Evolutionary conservation across 2,329 filamentous ascomycete species (phyloP).

Genomic region (Aspergillus sclerotialis): DNA sequence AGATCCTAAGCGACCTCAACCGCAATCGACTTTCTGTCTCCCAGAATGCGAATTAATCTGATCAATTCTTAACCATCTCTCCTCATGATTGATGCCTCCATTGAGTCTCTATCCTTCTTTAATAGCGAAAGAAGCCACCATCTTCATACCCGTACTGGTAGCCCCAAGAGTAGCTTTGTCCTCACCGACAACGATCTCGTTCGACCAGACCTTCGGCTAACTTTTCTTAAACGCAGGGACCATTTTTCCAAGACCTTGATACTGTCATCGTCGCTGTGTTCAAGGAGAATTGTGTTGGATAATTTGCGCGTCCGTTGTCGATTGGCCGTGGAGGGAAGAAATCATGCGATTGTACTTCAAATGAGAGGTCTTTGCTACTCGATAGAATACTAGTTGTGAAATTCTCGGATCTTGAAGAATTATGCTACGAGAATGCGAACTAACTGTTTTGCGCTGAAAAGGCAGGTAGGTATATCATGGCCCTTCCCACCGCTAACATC

Average conservation of each 20-base stretch:
- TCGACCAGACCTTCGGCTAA: background rate
- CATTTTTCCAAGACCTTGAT: background rate
- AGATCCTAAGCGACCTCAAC: background rate
- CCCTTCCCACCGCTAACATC: background rate
- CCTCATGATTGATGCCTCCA: background rate
- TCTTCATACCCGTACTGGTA: background rate
- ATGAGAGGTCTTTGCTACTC: background rate
- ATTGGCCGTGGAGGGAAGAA: background rate
- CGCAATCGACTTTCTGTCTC: background rate
- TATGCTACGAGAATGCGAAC: background rate
- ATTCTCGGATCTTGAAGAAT: background rate
- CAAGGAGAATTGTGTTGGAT: background rate
- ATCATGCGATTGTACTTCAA: background rate
- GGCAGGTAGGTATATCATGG: background rate
- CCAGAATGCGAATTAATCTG: background rate
- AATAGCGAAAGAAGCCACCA: background rate
- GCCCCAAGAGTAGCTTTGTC: background rate
- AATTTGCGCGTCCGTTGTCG: background rate
- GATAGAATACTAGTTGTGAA: background rate
- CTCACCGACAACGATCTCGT: background rate
- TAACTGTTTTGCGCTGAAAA: background rate
- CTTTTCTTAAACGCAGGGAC: background rate
- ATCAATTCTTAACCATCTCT: background rate
- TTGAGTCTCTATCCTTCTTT: background rate
- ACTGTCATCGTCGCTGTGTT: background rate